Evolutionary conservation across 1,284 basidiomycete genomes (phyloP), one percentile per base, ranked within the genome.

Genomic region (Ganoderma sp.): DNA sequence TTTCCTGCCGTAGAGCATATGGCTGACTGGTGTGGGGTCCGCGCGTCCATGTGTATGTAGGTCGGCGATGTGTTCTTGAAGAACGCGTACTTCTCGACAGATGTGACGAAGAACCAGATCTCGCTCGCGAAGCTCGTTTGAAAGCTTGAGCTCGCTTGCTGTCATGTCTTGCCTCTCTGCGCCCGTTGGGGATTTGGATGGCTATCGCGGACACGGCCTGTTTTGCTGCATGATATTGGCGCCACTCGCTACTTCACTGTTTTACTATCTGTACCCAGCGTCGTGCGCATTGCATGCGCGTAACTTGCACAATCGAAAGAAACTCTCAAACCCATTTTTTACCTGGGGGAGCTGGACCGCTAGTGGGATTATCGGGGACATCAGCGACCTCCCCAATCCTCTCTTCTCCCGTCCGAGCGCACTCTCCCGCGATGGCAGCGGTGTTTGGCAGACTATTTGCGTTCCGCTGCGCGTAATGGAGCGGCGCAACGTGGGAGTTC

Each of bases 1-100:
- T n/a, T 7, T 22, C 45, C n/a, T 39, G 37, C 37, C 37, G 37
- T 2, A 39, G 37, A 10, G 12, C 22, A 6, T 12, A 4, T 52
- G 22, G 48, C 52, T 56, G 52, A 56, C 15, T 28, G 14, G 56
- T 7, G 28, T 19, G 22, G 56, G 32, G 28, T 19, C 12, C 39
- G 7, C n/a, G 37, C 22, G 39, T 42, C n/a, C 3, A 34, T 41
- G 10, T 22, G 63, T 39, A 39, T 14, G 62, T 62, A 87, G 85
- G 81, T 89, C 61, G 89, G 89, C 50, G 90, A 90, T 73, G 88
- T 89, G 52, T 93, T 92, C 84, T 81, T 93, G 75, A 92, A 93
- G 85, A 93, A 92, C 75, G 91, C 86, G 0, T 93, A 93, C 79
- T 91, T 92, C 79, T 92, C 90, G 14, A 91, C 88, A 10, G 86